A percentile compares a stretch with the other conserved stretches of the same genome.
Conservation (phyloP, 164 flowering plant genomes). For the Vitis riparia region DNA sequence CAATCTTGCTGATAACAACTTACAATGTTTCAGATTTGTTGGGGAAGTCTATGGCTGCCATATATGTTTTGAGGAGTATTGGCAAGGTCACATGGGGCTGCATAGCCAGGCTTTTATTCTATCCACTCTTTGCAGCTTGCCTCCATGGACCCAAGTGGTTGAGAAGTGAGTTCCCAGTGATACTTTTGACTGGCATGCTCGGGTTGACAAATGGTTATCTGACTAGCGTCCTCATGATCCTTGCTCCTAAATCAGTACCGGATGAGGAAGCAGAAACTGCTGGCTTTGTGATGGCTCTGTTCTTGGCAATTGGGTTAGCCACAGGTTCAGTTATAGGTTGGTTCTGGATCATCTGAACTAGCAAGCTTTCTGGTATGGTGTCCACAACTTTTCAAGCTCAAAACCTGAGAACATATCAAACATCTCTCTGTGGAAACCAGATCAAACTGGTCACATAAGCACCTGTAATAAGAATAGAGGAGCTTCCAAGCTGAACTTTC, state of each 20-base stretch:
- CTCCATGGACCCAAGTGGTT: conserved; percentile 62
- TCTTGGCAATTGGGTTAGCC: conserved; percentile 59
- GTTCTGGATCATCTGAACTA: conserved; percentile 57
- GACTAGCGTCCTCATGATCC: conserved; percentile 74
- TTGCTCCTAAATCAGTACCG: conserved; percentile 63
- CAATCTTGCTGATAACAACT: conserved; percentile 51
- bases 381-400: not conserved
- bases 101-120: conserved; percentile 37
- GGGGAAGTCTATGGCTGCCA: conserved; percentile 38
- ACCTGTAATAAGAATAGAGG: not conserved
- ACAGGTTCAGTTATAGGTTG: conserved; percentile 71
- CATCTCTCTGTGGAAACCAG: not conserved
- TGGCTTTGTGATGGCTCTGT: conserved; percentile 61
- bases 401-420: conserved; percentile 5
- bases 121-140: conserved; percentile 43
- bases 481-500: not conserved
- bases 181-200: conserved; percentile 43
- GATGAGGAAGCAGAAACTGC: conserved; percentile 42
- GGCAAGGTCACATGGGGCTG: conserved; percentile 32
- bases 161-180: conserved; percentile 47
- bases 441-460: not conserved
- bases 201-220: conserved; percentile 66
- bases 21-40: conserved; percentile 52
- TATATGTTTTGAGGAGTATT: conserved; percentile 18
- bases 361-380: not conserved